These are phyloP conservation scores for Colletotrichum costaricense DNA, from an alignment of 2,329 filamentous ascomycete genomes.

Conservation along the genomic window DNA sequence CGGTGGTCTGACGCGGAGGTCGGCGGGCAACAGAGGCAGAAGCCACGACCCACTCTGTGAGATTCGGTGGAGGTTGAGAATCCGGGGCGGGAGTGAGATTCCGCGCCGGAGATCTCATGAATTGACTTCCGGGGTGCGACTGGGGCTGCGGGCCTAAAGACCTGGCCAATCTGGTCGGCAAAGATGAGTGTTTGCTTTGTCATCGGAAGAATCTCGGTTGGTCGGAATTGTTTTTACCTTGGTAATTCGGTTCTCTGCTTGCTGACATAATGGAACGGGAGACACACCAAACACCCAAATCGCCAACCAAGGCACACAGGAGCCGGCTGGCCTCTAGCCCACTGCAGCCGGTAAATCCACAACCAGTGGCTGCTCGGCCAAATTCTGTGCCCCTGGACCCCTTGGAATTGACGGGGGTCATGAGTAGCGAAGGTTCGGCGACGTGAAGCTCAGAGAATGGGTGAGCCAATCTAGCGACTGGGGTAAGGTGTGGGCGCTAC, in stretches of 20 bases:
- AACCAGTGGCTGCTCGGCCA: background rate
- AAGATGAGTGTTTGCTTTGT: background rate
- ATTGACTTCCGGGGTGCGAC: slow-evolving; percentile 18
- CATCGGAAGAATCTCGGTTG: slow-evolving; percentile 14
- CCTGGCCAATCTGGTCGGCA: background rate
- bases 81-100: slow-evolving; percentile 24
- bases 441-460: background rate
- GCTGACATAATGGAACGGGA: background rate
- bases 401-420: slow-evolving; percentile 21
- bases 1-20: background rate
- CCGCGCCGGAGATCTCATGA: background rate
- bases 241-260: slow-evolving; percentile 6
- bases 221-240: background rate
- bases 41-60: background rate
- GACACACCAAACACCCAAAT: background rate
- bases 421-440: slow-evolving; percentile 17
- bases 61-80: slow-evolving; percentile 15
- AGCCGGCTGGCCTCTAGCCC: background rate
- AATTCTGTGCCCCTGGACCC: background rate
- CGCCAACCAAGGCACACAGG: slow-evolving; percentile 19
- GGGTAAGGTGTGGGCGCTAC: slow-evolving; percentile 8
- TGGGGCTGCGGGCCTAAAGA: background rate
- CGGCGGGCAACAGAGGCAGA: no score
- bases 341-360: slow-evolving; percentile 1
- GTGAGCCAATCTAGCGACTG: slow-evolving; percentile 2